Evolutionary conservation across 306 rosid species (phyloP), one percentile per base, ranked within the genome.

Genomic region (Elaeagnus macrophylla): DNA sequence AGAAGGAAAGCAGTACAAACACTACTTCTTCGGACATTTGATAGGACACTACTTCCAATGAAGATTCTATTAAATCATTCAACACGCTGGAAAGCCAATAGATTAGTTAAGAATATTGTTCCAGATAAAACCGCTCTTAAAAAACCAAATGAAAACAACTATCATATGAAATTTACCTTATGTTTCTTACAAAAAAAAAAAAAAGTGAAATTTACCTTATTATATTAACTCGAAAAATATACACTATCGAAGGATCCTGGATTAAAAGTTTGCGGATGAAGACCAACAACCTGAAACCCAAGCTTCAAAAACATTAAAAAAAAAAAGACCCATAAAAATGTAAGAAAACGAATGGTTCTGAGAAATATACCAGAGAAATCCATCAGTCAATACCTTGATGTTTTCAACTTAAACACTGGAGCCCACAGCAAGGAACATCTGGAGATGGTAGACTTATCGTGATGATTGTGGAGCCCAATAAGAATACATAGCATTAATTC

Each of bases 381-480:
- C 18, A 43, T 10, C 10, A 55, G 58, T 49, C 59, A 67, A 68
- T 75, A 90, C 97, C 95, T 79, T 39, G 72, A 53, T 64, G 68
- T 72, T 60, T 40, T 72, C 43, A 71, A 65, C 56, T 61, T 73
- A 68, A 90, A 90, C 61, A 83, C 67, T 13, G 88, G 83, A 72
- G 84, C 76, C 97, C 95, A 90, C 42, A 67, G 79, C 72, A 77
- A 38, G 35, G 91, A 85, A 73, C 94, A 86, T 44, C 56, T 62
- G 12, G 80, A 72, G 72, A 90, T 76, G 36, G 69, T 51, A 43
- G 82, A 65, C 59, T 64, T 41, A 47, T 73, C 69, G 64, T 52
- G 57, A 61, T 19, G 55, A 69, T 48, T 55, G 70, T 71, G 72
- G 56, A 90, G 79, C 60, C 95, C 95, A 40, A 72, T 68, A 14